A percentile compares a stretch with the other conserved stretches of the same genome.
Conservation (phyloP, 75 land plant genomes). For the Azolla pinnata region DNA sequence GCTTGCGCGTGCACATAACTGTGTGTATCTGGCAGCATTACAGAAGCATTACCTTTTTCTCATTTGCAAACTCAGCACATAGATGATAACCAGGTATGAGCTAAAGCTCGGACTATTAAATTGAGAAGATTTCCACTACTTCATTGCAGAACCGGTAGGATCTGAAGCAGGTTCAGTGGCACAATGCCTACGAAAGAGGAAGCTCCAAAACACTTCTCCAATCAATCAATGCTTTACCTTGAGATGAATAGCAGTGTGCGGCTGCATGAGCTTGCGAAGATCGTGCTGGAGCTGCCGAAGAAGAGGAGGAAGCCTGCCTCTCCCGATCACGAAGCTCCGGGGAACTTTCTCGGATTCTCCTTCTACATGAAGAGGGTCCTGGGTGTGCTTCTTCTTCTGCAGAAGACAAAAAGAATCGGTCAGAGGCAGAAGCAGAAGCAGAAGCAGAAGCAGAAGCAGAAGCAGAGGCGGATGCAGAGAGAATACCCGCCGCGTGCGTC, state of each 20-base stretch:
- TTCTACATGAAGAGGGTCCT: constrained; percentile 31
- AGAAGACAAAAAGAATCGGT: not conserved
- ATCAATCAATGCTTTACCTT: too few species aligned
- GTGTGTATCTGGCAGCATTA: too few species aligned
- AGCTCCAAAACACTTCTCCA: too few species aligned
- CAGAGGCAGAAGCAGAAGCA: not conserved
- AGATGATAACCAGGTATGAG: too few species aligned
- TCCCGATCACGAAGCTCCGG: constrained; percentile 78
- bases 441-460: not conserved
- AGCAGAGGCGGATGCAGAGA: not conserved
- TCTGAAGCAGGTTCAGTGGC: too few species aligned
- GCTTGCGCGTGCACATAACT: too few species aligned
- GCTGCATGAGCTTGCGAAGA: constrained; percentile 89
- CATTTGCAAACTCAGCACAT: too few species aligned
- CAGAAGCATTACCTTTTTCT: too few species aligned
- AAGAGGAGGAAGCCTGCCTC: constrained; percentile 74
- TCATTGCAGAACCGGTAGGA: too few species aligned
- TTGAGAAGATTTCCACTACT: too few species aligned
- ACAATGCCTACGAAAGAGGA: too few species aligned
- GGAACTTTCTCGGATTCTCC: constrained; percentile 66
- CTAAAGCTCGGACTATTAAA: too few species aligned
- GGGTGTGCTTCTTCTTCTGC: constrained; percentile 51
- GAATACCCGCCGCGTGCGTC: not conserved
- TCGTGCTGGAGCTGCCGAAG: constrained; percentile 62
- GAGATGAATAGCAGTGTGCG: constrained; percentile 81